Evolutionary conservation across 768 basidiomycete species (phyloP).

Genomic region (Kockovaella imperatae): DNA sequence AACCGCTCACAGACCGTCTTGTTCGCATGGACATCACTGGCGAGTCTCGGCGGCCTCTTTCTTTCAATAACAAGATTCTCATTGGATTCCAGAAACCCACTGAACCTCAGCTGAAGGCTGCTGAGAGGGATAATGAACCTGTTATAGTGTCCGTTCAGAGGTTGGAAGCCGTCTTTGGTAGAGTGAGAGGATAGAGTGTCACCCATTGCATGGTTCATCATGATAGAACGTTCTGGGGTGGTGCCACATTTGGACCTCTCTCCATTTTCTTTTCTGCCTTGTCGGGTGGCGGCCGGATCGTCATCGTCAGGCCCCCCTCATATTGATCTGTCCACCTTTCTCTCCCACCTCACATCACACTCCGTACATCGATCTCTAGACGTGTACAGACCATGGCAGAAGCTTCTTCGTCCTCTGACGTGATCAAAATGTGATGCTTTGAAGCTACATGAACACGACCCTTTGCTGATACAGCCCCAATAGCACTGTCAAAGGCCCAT

Average conservation of each 20-base stretch:
- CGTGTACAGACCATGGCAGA: too few relatives aligned
- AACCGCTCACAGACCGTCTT: not conserved
- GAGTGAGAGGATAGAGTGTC: not conserved
- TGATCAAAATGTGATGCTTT: too few relatives aligned
- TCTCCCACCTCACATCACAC: not conserved
- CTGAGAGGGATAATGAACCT: not conserved
- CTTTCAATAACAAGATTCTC: too few relatives aligned
- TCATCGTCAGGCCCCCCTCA: too few relatives aligned
- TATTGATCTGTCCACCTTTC: too few relatives aligned
- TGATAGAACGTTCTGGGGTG: not conserved
- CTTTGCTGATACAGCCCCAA: not conserved
- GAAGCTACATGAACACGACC: not conserved
- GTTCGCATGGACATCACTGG: not conserved
- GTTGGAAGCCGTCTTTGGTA: not conserved
- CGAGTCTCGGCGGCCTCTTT: not conserved
- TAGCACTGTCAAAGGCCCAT: conserved; percentile 56
- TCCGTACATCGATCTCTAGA: not conserved
- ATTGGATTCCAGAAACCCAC: not conserved
- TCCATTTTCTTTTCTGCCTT: not conserved
- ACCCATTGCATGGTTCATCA: not conserved
- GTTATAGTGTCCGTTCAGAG: not conserved
- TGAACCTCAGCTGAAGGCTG: not conserved
- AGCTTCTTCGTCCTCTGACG: too few relatives aligned
- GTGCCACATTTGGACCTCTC: not conserved
- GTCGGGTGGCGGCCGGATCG: not conserved